Conservation (phyloP, 371 early-diverging fungal genomes). For the Rhizopus sp. region DNA sequence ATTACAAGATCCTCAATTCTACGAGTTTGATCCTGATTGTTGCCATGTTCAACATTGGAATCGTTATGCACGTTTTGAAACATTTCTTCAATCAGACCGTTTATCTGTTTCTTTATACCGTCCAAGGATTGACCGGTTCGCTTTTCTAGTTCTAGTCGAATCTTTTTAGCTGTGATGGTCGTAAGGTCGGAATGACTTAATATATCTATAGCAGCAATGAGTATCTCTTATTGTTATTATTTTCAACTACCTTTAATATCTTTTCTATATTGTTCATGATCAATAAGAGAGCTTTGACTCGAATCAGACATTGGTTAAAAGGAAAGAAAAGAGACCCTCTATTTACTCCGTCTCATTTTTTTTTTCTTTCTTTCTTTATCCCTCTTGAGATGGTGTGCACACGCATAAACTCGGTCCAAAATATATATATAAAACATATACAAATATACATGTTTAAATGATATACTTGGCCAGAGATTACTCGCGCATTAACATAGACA, state of each 20-base stretch:
- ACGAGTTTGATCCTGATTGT: neutral
- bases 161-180: conserved; percentile 55
- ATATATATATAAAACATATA: too few species aligned
- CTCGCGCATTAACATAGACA: too few species aligned
- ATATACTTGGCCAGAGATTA: neutral
- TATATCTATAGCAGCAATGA: conserved; percentile 25
- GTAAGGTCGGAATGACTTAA: conserved; percentile 48
- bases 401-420: neutral
- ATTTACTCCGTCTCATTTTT: conserved; percentile 1
- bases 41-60: neutral
- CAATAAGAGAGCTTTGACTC: neutral
- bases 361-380: neutral
- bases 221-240: neutral
- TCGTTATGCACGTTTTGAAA: conserved; percentile 16
- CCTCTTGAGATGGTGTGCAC: neutral
- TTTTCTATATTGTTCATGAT: neutral
- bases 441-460: neutral
- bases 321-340: neutral
- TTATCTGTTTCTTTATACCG: conserved; percentile 41
- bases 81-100: conserved; percentile 33
- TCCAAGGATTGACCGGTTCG: conserved; percentile 31
- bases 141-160: conserved; percentile 46
- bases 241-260: neutral
- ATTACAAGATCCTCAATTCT: neutral
- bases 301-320: conserved; percentile 7